A percentile compares a stretch with the other conserved stretches of the same genome.
Evolutionary conservation across 495 filamentous ascomycete genomes (phyloP).

Genomic region (Penicillium goetzii): DNA sequence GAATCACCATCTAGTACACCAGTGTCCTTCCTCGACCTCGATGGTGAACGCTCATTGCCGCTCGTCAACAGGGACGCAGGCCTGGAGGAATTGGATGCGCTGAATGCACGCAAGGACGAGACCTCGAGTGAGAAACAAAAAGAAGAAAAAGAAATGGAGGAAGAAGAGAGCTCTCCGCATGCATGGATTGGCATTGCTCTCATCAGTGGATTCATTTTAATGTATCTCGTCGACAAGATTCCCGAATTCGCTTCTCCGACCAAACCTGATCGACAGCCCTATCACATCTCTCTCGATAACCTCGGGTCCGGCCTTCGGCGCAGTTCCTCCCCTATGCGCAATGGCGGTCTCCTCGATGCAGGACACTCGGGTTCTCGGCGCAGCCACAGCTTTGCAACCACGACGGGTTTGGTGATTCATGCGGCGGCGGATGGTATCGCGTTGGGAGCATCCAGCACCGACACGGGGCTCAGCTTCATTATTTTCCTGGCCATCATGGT

Average conservation of each 20-base stretch:
- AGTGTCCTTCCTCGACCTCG: slow-evolving; percentile 24
- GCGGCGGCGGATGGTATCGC: slow-evolving; percentile 96
- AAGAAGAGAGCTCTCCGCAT: slow-evolving; percentile 58
- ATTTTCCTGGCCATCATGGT: slow-evolving; percentile 97
- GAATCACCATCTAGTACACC: slow-evolving; percentile 18
- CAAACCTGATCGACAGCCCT: slow-evolving; percentile 56
- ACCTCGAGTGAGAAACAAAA: slow-evolving; percentile 47
- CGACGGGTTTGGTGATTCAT: slow-evolving; percentile 92
- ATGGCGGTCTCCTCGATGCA: slow-evolving; percentile 44
- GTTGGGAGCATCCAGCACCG: slow-evolving; percentile 80
- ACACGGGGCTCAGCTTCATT: slow-evolving; percentile 77
- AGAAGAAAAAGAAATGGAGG: slow-evolving; percentile 18
- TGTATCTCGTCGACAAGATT: slow-evolving; percentile 94
- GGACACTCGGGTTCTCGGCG: slow-evolving; percentile 36
- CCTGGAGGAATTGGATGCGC: slow-evolving; percentile 17
- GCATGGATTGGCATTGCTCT: slow-evolving; percentile 84
- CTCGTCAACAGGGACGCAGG: slow-evolving; percentile 9
- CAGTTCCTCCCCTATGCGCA: slow-evolving; percentile 53
- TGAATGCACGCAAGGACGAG: slow-evolving; percentile 36
- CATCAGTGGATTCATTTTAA: slow-evolving; percentile 87
- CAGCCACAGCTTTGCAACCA: slow-evolving; percentile 67
- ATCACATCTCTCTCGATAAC: slow-evolving; percentile 83
- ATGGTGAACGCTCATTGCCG: slow-evolving; percentile 21
- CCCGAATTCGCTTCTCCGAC: slow-evolving; percentile 68
- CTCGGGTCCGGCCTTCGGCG: slow-evolving; percentile 60